Evolutionary conservation across 148 eudicot species (phyloP).

Genomic region (Nepenthes gracilis): DNA sequence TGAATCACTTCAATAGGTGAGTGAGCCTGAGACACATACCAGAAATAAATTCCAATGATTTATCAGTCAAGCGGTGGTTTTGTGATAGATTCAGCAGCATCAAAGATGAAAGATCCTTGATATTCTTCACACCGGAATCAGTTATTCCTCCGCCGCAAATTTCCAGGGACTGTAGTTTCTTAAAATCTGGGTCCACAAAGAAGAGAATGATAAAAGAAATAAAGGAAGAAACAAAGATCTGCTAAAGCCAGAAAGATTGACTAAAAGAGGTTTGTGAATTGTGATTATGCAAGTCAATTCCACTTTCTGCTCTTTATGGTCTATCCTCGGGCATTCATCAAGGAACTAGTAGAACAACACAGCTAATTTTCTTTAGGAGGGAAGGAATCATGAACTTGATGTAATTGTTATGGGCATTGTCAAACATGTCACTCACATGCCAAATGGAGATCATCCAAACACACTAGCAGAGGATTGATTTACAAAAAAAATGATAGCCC

Average conservation of each 20-base stretch:
- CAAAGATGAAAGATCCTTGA: constrained; percentile 66
- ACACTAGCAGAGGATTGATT: too few relatives aligned
- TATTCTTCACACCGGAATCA: constrained; percentile 89
- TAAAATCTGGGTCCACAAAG: constrained; percentile 38
- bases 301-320: too few relatives aligned
- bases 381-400: too few relatives aligned
- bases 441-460: too few relatives aligned
- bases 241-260: neutral
- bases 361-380: too few relatives aligned
- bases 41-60: constrained; percentile 61
- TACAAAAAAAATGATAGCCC: too few relatives aligned
- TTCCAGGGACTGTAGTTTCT: constrained; percentile 80
- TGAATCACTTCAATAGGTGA: neutral
- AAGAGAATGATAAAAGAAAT: constrained; percentile 1
- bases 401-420: too few relatives aligned
- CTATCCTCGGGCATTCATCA: too few relatives aligned
- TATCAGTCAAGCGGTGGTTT: constrained; percentile 65
- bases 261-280: too few relatives aligned
- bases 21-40: constrained; percentile 26
- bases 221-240: neutral
- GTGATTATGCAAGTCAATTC: too few relatives aligned
- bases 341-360: too few relatives aligned
- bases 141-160: constrained; percentile 90
- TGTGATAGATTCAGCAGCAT: constrained; percentile 80
- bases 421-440: too few relatives aligned